Evolutionary conservation across 192 early-diverging fungal species (phyloP).

Genomic region (Entrophospora sp.): DNA sequence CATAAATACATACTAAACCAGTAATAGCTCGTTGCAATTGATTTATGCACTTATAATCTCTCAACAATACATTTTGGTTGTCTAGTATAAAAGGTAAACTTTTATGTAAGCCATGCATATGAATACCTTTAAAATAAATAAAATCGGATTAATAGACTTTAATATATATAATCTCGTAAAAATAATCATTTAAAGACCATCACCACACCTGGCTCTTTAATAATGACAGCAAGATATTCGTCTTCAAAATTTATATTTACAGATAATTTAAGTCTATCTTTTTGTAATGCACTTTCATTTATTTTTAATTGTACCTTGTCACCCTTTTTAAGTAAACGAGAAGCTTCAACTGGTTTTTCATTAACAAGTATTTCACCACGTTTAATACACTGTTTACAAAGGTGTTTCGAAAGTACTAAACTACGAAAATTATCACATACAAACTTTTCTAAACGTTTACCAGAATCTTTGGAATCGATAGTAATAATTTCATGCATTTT

Average conservation of each 20-base stretch:
- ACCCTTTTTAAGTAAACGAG: not conserved
- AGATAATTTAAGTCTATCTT: not conserved
- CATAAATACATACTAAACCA: constrained; percentile 4
- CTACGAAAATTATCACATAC: not conserved
- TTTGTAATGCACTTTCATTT: not conserved
- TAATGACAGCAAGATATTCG: not conserved
- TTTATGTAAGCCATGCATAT: not conserved
- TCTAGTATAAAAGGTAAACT: not conserved
- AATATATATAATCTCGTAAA: no score
- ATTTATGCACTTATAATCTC: not conserved
- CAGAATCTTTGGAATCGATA: not conserved
- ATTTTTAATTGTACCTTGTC: not conserved
- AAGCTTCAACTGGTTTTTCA: not conserved
- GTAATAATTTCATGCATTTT: not conserved
- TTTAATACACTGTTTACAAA: not conserved
- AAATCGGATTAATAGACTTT: no score
- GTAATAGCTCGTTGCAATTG: not conserved
- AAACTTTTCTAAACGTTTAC: constrained; percentile 7
- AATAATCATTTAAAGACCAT: no score
- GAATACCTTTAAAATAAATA: no score
- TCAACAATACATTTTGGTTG: not conserved
- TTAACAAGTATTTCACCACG: constrained; percentile 5
- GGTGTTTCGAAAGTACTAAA: not conserved
- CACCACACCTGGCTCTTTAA: not conserved
- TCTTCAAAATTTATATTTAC: not conserved